Base-by-base conservation (phyloP, 768 basidiomycete genomes). In the Glaciozyma antarctica region DNA sequence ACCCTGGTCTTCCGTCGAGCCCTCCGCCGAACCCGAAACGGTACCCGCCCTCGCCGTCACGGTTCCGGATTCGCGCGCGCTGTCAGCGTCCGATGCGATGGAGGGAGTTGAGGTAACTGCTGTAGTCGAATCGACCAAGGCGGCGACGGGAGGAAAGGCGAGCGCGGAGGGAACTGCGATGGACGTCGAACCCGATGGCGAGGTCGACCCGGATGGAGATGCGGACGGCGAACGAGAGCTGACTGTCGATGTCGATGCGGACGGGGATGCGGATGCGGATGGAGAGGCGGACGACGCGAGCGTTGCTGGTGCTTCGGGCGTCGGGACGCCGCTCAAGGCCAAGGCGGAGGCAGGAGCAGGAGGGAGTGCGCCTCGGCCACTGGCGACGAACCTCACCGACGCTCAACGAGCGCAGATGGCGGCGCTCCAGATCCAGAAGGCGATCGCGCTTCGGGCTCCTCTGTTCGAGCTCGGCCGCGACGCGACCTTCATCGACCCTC, bases 1-100 rank as follows among this genome's bases (percentile, higher is more conserved):
- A 54, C 73, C 82, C 85, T 45, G 81, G 85, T 85, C 85, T 79
- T 69, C 81, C 79, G 28, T 79, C 9, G 74, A 77, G n/a, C 75
- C 70, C 21, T 21, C 32, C 32, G 53, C 30, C 53, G 53, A 54
- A 28, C 26, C 51, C 26, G 51, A 30, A 12, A 15, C 24, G 9
- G 24, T 30, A 2, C 15, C 26, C 51, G 9, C 51, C 19, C 51
- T 28, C 51, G 51, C 51, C 38, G 38, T 15, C 38, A 41, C 6
- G 38, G 38, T 41, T 15, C 38, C 8, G 38, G 13, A 7, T 28
- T 52, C 24, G 15, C 51, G 51, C 26, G 30, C 12, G 26, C 24
- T 9, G 24, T 52, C 51, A 32, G 32, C 9, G 32, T 32, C 32
- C 32, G 32, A 32, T 13, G 24, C 51, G 15, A 52, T 30, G n/a